Evolutionary conservation across 495 filamentous ascomycete genomes (phyloP).

Genomic region (Melanomma pulvis-pyrius): DNA sequence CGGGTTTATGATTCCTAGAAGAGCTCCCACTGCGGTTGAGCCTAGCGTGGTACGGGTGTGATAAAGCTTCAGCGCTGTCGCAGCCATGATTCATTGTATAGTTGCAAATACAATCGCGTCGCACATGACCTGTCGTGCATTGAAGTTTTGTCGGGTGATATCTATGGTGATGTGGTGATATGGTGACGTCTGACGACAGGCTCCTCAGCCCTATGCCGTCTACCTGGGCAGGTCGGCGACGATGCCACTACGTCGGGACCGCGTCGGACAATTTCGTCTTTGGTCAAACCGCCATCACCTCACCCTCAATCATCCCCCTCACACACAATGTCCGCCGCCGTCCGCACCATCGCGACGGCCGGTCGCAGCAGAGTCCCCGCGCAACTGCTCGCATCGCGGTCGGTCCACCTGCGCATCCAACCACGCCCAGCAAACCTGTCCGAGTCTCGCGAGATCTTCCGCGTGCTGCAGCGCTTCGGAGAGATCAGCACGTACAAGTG

Average conservation of each 20-base stretch:
- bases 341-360: conserved; percentile 2
- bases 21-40: conserved; percentile 31
- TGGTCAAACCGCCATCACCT: too few species aligned
- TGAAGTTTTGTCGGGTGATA: neutral
- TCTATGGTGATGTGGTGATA: neutral
- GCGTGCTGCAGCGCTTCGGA: conserved; percentile 72
- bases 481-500: conserved; percentile 76
- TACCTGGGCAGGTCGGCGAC: neutral
- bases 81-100: conserved; percentile 1
- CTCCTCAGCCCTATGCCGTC: neutral
- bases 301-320: too few species aligned
- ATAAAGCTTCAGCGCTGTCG: conserved; percentile 28
- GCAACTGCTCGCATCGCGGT: conserved; percentile 32
- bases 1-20: conserved; percentile 7
- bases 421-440: conserved; percentile 66
- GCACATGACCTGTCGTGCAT: neutral
- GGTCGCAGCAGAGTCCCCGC: conserved; percentile 1
- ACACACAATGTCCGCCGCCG: conserved; percentile 7
- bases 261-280: too few species aligned
- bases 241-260: too few species aligned
- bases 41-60: conserved; percentile 22
- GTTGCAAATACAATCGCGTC: conserved; percentile 1
- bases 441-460: conserved; percentile 73
- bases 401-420: conserved; percentile 64
- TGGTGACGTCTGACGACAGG: conserved; percentile 1